Percentiles rank a stretch among this genome's conserved stretches.
Conservation (phyloP, 1,139 yeast species). For the Nakaseomyces uthaithaninus region DNA sequence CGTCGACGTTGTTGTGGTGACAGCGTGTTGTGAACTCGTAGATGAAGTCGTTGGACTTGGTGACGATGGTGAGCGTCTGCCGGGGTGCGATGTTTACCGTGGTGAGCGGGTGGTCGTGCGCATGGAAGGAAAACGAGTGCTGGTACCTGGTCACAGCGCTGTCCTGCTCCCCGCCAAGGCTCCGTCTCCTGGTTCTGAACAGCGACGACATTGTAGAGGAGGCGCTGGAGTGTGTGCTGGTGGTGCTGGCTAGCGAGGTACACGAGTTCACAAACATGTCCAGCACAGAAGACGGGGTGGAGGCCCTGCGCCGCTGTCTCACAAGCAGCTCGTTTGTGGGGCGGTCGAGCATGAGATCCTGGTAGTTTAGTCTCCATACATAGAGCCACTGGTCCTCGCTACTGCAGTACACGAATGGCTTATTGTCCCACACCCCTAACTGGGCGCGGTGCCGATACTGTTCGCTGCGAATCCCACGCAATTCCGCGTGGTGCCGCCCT, state of each 20-base stretch:
- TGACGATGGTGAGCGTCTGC: slow-evolving; percentile 54
- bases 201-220: too few relatives aligned
- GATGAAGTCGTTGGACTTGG: slow-evolving; percentile 70
- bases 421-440: slow-evolving; percentile 16
- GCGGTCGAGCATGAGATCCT: slow-evolving; percentile 1
- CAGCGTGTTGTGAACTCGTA: slow-evolving; percentile 47
- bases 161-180: background rate
- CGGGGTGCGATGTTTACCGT: slow-evolving; percentile 76
- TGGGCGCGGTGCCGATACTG: slow-evolving; percentile 65
- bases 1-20: background rate
- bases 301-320: slow-evolving; percentile 5
- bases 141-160: slow-evolving; percentile 23
- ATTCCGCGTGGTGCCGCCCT: slow-evolving; percentile 50
- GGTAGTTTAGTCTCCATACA: slow-evolving; percentile 25
- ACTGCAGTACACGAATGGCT: slow-evolving; percentile 34
- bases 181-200: background rate
- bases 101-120: slow-evolving; percentile 68
- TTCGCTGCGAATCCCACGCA: slow-evolving; percentile 65
- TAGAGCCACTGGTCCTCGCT: slow-evolving; percentile 41
- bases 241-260: background rate
- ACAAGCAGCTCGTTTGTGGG: background rate
- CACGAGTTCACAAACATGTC: background rate
- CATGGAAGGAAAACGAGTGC: slow-evolving; percentile 65
- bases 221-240: too few relatives aligned
- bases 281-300: background rate